Evolutionary conservation across 352 stramenopile species (phyloP).

Genomic region (Blastocystis sp.): DNA sequence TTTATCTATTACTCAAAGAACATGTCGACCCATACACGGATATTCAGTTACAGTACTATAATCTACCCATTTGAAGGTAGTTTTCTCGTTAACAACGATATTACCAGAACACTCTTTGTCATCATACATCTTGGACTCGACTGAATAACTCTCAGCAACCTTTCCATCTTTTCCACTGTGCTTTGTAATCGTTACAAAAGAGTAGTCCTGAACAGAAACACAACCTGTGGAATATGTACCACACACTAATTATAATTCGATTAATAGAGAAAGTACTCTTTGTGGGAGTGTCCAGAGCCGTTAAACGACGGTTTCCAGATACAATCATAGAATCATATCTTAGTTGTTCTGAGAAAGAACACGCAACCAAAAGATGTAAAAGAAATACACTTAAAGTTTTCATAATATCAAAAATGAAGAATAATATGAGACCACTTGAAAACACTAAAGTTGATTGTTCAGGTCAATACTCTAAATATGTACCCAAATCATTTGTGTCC

Average conservation of each 20-base stretch:
- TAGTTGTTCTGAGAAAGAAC: neutral
- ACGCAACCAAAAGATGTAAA: neutral
- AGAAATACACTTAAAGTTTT: neutral
- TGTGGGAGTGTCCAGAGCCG: neutral
- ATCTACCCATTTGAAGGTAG: neutral
- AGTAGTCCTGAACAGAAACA: neutral
- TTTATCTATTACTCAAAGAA: neutral
- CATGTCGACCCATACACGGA: neutral
- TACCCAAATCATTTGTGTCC: too few species aligned
- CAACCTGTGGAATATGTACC: neutral
- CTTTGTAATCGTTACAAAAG: neutral
- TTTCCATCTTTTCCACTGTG: neutral
- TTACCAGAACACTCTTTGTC: neutral
- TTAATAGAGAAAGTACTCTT: neutral
- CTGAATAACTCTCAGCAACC: neutral
- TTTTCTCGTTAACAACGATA: neutral
- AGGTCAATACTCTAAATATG: too few species aligned
- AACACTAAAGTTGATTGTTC: too few species aligned
- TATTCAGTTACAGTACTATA: neutral
- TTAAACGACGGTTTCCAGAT: neutral
- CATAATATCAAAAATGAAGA: neutral
- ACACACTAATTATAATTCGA: constrained; percentile 19
- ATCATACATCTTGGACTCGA: neutral
- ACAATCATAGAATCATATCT: neutral
- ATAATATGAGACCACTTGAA: too few species aligned